Conservation (phyloP, 768 basidiomycete genomes). For the Myochromella boudieri region DNA sequence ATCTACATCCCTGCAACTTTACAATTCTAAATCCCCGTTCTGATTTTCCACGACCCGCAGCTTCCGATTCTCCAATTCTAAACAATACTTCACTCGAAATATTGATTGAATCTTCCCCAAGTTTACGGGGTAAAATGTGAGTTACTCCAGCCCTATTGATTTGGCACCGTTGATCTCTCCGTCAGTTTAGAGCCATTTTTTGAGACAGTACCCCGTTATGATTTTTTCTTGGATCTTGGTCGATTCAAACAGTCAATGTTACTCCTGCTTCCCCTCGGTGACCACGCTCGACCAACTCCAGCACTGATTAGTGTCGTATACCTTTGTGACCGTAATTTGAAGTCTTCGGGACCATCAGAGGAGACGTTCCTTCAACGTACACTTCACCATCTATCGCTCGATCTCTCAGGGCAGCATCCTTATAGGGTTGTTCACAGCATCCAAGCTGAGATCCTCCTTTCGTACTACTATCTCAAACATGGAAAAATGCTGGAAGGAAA, state of each 20-base stretch:
- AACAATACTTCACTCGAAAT: not conserved
- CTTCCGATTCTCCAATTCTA: not conserved
- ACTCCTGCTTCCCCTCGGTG: slow-evolving; percentile 43
- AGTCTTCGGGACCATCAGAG: not conserved
- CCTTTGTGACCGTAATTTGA: slow-evolving; percentile 47
- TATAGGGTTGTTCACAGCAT: slow-evolving; percentile 26
- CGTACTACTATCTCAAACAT: slow-evolving; percentile 32
- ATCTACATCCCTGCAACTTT: not conserved
- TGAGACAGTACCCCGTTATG: slow-evolving; percentile 32
- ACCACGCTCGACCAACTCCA: slow-evolving; percentile 43
- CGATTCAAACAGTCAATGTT: slow-evolving; percentile 46
- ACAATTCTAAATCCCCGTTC: not conserved
- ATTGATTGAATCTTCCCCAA: not conserved
- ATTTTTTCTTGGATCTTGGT: slow-evolving; percentile 56
- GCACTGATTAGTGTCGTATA: slow-evolving; percentile 46
- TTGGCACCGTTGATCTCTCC: not conserved
- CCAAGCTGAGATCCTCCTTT: slow-evolving; percentile 43
- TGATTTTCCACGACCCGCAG: not conserved
- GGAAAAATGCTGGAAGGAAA: slow-evolving; percentile 20
- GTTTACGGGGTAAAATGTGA: not conserved
- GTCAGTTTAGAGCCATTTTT: slow-evolving; percentile 8
- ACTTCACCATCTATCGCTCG: slow-evolving; percentile 4
- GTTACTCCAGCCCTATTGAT: not conserved
- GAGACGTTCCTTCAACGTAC: not conserved
- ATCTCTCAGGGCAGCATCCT: slow-evolving; percentile 5